Conservation (phyloP, 805 yeast species). For the Yamadazyma phyllophila region DNA sequence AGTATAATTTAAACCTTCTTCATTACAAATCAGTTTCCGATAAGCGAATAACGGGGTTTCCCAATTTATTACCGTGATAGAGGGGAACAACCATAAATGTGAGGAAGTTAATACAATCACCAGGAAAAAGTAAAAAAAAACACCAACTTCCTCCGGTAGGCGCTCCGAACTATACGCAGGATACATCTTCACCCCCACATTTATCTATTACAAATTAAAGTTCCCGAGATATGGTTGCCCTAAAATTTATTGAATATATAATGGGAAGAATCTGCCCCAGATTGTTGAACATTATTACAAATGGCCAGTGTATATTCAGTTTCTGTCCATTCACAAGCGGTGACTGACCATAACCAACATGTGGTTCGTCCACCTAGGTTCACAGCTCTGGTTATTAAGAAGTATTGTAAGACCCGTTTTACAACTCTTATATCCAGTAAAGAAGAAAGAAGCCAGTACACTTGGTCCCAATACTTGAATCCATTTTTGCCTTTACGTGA, state of each 20-base stretch:
- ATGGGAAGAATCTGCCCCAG: not conserved
- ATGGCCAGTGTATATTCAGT: conserved; percentile 8
- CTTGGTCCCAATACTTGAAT: conserved; percentile 47
- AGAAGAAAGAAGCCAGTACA: conserved; percentile 33
- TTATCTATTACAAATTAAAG: not conserved
- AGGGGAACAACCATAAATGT: not conserved
- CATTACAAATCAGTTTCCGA: too few species aligned
- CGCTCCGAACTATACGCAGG: not conserved
- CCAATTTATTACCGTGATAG: not conserved
- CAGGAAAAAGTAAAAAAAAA: not conserved
- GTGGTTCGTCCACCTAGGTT: conserved; percentile 25
- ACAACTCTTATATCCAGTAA: conserved; percentile 49
- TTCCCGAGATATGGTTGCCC: not conserved
- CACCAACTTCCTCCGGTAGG: not conserved
- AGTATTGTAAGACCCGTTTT: conserved; percentile 44
- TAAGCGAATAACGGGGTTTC: not conserved
- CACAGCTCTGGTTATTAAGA: conserved; percentile 10
- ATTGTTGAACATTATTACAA: not conserved
- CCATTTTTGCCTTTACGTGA: conserved; percentile 58
- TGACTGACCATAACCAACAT: conserved; percentile 21
- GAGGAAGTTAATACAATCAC: not conserved
- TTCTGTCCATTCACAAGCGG: conserved; percentile 5
- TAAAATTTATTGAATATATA: not conserved
- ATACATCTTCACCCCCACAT: not conserved
- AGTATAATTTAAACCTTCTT: too few species aligned